Conservation (phyloP, 139 green algal species). For the Picochlorum sp. region DNA sequence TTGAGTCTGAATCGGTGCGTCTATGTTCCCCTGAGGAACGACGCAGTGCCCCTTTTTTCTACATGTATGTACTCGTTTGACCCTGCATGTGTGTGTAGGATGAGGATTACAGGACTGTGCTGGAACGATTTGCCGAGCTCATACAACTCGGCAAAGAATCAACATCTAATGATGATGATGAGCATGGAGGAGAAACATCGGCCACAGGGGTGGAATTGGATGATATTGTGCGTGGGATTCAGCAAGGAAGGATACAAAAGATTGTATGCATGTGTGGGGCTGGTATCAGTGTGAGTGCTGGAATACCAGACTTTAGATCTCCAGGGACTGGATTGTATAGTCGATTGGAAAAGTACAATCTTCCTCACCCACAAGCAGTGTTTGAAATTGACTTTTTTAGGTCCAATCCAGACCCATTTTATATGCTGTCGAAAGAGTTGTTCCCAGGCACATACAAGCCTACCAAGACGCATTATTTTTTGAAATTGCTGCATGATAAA, state of each 20-base stretch:
- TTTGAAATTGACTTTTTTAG: slow-evolving; percentile 68
- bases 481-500: slow-evolving; percentile 75
- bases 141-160: background rate
- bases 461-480: slow-evolving; percentile 72
- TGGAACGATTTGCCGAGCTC: slow-evolving; percentile 5
- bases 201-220: slow-evolving; percentile 34
- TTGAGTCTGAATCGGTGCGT: too few species aligned
- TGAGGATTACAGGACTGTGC: slow-evolving; percentile 5
- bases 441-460: slow-evolving; percentile 60
- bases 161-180: background rate
- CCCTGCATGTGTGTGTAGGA: background rate
- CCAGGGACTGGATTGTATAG: slow-evolving; percentile 60
- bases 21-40: too few species aligned
- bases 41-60: too few species aligned
- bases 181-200: background rate
- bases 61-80: too few species aligned
- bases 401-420: slow-evolving; percentile 60
- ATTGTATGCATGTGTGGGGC: slow-evolving; percentile 62
- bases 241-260: slow-evolving; percentile 1
- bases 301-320: slow-evolving; percentile 64
- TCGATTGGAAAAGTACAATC: slow-evolving; percentile 51
- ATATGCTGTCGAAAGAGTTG: slow-evolving; percentile 61
- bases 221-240: slow-evolving; percentile 31
- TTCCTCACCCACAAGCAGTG: slow-evolving; percentile 55
- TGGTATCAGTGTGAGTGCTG: slow-evolving; percentile 57